Percentiles rank a stretch among this genome's conserved stretches.
Evolutionary conservation across 2,329 filamentous ascomycete species (phyloP).

Genomic region (Oidium heveae): DNA sequence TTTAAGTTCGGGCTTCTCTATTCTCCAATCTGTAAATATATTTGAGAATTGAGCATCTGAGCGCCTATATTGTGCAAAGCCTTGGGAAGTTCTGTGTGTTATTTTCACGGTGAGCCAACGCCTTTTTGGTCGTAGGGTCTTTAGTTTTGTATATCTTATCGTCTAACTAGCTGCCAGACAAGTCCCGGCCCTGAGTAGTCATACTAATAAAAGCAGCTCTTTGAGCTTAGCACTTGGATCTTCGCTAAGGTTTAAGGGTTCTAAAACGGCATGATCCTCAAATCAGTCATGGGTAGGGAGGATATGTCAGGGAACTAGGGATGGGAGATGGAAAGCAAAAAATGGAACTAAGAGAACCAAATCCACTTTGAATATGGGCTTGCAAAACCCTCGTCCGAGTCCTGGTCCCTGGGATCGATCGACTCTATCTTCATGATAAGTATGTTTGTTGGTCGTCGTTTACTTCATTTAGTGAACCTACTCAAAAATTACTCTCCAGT

Average conservation of each 20-base stretch:
- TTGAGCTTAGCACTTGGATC: too few relatives aligned
- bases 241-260: not conserved
- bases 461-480: not conserved
- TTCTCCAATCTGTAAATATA: too few relatives aligned
- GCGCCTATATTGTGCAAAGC: too few relatives aligned
- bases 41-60: too few relatives aligned
- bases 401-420: not conserved
- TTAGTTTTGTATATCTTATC: too few relatives aligned
- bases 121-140: too few relatives aligned
- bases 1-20: too few relatives aligned
- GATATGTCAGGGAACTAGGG: not conserved
- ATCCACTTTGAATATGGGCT: not conserved
- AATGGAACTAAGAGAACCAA: not conserved
- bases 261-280: not conserved
- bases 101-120: too few relatives aligned
- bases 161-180: too few relatives aligned
- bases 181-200: too few relatives aligned
- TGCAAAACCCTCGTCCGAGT: not conserved
- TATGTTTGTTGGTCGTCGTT: not conserved
- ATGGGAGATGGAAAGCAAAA: not conserved
- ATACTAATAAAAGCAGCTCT: too few relatives aligned
- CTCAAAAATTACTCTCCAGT: not conserved
- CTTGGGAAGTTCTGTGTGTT: too few relatives aligned
- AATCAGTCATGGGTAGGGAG: not conserved
- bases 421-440: not conserved